Conservation (phyloP, 1,284 basidiomycete species). For the Ceratobasidium sp. region DNA sequence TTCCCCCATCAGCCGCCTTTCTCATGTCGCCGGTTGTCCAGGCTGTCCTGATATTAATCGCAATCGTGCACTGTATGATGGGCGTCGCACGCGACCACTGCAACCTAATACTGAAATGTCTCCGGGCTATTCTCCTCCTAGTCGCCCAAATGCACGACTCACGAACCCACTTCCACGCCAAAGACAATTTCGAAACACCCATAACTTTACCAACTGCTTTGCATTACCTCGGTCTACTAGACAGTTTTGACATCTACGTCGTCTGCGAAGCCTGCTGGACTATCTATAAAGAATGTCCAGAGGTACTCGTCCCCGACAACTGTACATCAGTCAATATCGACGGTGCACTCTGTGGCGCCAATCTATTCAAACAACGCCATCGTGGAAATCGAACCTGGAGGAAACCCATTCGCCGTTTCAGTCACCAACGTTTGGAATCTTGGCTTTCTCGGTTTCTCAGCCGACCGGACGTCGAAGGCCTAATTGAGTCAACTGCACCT, state of each 20-base stretch:
- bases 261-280: not conserved
- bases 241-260: not conserved
- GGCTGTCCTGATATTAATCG: not conserved
- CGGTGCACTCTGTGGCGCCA: not conserved
- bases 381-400: too few species aligned
- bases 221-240: not conserved
- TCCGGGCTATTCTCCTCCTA: not conserved
- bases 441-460: too few species aligned
- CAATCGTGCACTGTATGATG: conserved; percentile 7
- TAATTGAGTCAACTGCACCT: too few species aligned
- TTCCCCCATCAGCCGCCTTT: too few species aligned
- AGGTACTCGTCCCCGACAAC: not conserved
- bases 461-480: too few species aligned
- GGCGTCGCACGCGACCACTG: not conserved
- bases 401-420: too few species aligned
- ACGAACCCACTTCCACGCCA: too few species aligned
- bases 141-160: not conserved
- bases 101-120: not conserved
- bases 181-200: not conserved
- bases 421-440: too few species aligned
- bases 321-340: not conserved
- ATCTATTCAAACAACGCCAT: not conserved
- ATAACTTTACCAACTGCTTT: conserved; percentile 1
- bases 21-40: not conserved
- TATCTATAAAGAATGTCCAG: not conserved